Conservation (phyloP, 2,329 filamentous ascomycete species). For the Fusarium praegraminearum region DNA sequence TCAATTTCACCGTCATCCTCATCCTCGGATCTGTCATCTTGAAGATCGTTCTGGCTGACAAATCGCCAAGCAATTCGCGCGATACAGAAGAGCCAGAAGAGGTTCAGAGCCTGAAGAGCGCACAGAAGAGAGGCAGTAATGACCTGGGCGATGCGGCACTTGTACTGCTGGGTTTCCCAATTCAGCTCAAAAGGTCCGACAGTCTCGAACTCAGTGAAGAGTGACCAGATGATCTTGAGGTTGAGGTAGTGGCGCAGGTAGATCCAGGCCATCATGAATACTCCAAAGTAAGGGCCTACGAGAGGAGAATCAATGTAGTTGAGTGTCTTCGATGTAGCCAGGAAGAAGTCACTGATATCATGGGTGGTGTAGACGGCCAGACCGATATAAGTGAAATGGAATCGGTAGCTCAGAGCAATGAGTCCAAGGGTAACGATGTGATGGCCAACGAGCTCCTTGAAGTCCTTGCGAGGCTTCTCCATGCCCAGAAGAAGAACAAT, state of each 20-base stretch:
- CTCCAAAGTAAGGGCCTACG: constrained; percentile 84
- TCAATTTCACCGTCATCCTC: constrained; percentile 64
- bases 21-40: constrained; percentile 78
- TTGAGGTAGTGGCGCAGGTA: constrained; percentile 92
- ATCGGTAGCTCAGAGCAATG: constrained; percentile 89
- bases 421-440: constrained; percentile 89
- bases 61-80: constrained; percentile 80
- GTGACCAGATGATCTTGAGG: constrained; percentile 78
- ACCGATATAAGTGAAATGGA: constrained; percentile 97
- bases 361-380: constrained; percentile 94
- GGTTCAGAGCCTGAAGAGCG: constrained; percentile 77
- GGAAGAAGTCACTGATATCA: constrained; percentile 95
- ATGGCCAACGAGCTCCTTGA: constrained; percentile 90
- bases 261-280: constrained; percentile 87
- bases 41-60: constrained; percentile 68
- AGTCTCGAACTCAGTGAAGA: constrained; percentile 80
- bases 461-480: constrained; percentile 95
- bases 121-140: constrained; percentile 75
- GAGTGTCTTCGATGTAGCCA: constrained; percentile 90
- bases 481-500: constrained; percentile 87
- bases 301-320: constrained; percentile 88
- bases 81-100: constrained; percentile 87
- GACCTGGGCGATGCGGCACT: constrained; percentile 75
- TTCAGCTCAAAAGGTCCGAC: constrained; percentile 80
- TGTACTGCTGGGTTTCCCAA: constrained; percentile 83